Evolutionary conservation across 2,329 filamentous ascomycete species (phyloP).

Genomic region (Basipetospora sp.): DNA sequence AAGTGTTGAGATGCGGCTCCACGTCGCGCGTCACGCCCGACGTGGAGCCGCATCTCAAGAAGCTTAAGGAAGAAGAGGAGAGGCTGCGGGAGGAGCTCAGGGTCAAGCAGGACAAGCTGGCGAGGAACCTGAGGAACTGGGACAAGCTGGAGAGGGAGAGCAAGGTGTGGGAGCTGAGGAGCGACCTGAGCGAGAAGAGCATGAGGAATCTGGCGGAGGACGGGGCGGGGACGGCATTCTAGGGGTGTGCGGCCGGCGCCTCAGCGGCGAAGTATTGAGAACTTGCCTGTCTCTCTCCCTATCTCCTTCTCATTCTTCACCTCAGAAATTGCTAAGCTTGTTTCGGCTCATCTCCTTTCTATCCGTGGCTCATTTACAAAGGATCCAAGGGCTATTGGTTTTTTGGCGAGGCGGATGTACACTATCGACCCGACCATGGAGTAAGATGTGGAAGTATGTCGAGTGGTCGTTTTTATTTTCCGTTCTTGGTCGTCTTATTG

Average conservation of each 20-base stretch:
- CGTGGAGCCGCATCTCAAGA: slow-evolving; percentile 37
- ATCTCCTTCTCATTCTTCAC: not conserved
- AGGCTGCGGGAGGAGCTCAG: slow-evolving; percentile 38
- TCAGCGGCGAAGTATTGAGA: no score
- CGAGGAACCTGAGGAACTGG: slow-evolving; percentile 38
- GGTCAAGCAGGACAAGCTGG: slow-evolving; percentile 37
- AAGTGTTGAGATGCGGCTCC: no score
- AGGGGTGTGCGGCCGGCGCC: slow-evolving; percentile 7
- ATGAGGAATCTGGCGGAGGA: slow-evolving; percentile 43
- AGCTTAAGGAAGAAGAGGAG: slow-evolving; percentile 44
- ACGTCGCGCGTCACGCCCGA: slow-evolving; percentile 43
- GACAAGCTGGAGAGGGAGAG: slow-evolving; percentile 40
- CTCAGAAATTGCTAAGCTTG: no score
- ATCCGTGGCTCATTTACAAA: no score
- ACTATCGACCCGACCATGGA: no score
- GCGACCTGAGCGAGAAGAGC: slow-evolving; percentile 40
- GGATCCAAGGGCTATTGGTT: no score
- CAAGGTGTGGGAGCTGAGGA: slow-evolving; percentile 38
- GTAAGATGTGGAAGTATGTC: no score
- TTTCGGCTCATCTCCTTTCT: no score
- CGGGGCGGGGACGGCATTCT: slow-evolving; percentile 40
- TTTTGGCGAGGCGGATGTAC: no score
- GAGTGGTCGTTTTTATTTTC: no score
- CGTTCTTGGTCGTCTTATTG: no score
- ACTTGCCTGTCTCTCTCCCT: no score